phyloP scores from a whole-genome alignment of 1,284 basidiomycete species.

The Sporisorium reilianum region DNA sequence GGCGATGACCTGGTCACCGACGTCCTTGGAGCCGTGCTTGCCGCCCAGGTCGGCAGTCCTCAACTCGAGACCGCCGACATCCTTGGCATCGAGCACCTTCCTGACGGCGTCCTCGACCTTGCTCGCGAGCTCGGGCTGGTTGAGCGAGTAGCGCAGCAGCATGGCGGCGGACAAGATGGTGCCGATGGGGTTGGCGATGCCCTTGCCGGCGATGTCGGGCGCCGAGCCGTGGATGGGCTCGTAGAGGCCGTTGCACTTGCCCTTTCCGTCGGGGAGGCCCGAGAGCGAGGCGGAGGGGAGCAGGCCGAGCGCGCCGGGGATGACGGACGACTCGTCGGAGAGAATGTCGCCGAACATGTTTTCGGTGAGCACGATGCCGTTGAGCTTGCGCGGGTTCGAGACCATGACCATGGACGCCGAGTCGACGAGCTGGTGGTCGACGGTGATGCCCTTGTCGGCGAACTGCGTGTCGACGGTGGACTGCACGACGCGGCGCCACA shows the following conservation, averaged over 20 bases:
- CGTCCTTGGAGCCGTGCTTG: constrained; percentile 78
- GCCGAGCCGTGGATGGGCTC: constrained; percentile 85
- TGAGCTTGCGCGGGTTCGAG: constrained; percentile 89
- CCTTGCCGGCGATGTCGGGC: constrained; percentile 93
- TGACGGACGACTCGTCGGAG: constrained; percentile 95
- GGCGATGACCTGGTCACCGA: constrained; percentile 87
- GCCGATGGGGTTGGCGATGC: constrained; percentile 96
- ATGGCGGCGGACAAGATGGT: constrained; percentile 96
- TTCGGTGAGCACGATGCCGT: constrained; percentile 77
- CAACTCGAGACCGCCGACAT: constrained; percentile 81
- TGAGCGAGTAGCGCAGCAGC: constrained; percentile 93
- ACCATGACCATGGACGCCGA: constrained; percentile 97
- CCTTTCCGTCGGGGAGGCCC: constrained; percentile 83
- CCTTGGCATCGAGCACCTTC: constrained; percentile 83
- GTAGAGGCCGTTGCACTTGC: constrained; percentile 83
- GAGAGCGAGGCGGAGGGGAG: constrained; percentile 95
- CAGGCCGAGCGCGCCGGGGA: constrained; percentile 95
- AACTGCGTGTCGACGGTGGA: constrained; percentile 66
- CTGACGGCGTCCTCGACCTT: constrained; percentile 89
- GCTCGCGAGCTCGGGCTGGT: constrained; percentile 79
- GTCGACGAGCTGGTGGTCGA: constrained; percentile 84
- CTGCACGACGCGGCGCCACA: constrained; percentile 82
- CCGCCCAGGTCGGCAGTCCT: constrained; percentile 92
- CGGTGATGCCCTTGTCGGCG: constrained; percentile 53
- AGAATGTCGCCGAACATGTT: constrained; percentile 75